Conservation (phyloP, 352 stramenopile genomes). For the Phytopythium montanum region DNA sequence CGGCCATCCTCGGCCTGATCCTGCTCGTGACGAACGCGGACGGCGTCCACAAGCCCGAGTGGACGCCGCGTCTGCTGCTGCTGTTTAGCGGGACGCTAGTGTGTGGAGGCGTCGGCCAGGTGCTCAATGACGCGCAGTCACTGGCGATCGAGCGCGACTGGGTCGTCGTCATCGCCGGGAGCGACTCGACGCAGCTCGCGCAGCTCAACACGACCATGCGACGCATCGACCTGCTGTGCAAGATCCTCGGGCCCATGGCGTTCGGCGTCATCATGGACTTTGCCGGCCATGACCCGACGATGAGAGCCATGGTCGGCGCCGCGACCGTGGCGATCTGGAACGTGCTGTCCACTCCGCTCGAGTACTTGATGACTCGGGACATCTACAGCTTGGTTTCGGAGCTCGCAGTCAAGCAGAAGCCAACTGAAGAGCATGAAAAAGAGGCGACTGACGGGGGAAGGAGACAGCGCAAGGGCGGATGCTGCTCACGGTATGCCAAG, state of each 20-base stretch:
- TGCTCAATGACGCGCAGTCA: constrained; percentile 75
- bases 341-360: constrained; percentile 66
- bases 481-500: constrained; percentile 17
- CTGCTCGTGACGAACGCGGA: constrained; percentile 60
- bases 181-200: constrained; percentile 46
- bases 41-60: constrained; percentile 47
- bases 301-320: constrained; percentile 56
- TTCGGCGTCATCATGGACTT: constrained; percentile 85
- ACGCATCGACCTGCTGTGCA: constrained; percentile 79
- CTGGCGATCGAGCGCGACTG: constrained; percentile 83
- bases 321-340: constrained; percentile 76
- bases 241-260: constrained; percentile 64
- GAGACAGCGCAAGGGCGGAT: not conserved
- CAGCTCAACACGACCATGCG: constrained; percentile 77
- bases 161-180: constrained; percentile 75
- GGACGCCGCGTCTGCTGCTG: constrained; percentile 37
- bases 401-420: constrained; percentile 28
- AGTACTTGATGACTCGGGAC: constrained; percentile 71
- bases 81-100: constrained; percentile 55
- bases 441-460: not conserved
- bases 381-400: constrained; percentile 56
- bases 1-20: constrained; percentile 54
- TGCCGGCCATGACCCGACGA: constrained; percentile 53
- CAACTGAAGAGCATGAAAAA: constrained; percentile 10
- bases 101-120: constrained; percentile 63